Evolutionary conservation across 2,329 filamentous ascomycete genomes (phyloP), one percentile per base, ranked within the genome.

Genomic region (Fusarium sp.): DNA sequence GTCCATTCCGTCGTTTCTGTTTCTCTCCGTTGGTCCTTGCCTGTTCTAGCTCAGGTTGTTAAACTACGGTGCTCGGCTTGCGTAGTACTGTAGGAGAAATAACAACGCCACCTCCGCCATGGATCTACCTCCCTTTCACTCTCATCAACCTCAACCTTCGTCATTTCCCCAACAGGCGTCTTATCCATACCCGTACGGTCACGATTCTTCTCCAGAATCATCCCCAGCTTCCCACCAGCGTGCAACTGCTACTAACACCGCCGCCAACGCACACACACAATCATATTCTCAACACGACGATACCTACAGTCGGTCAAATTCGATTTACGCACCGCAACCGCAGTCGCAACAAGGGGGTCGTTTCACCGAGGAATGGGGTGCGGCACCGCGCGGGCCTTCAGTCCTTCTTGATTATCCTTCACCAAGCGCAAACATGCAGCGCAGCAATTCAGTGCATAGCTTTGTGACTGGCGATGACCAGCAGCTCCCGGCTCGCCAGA

Each of bases 341-440:
- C 73, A 68, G 35, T 73, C 75, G 51, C 72, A 71, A 37, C 76
- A 77, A 41, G 56, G 80, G 49, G 85, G 89, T 69, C 88, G 85
- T 74, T 92, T 93, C 77, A 90, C 88, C 74, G 91, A 94, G 79
- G 89, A 92, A 83, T 93, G 91, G 86, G 91, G 93, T 82, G 89
- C 89, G 56, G 90, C 87, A 76, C 90, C 89, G 76, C 88, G 91
- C 70, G 91, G 90, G 51, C 89, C 88, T 75, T 92, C 91, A 41
- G 57, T 73, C 38, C 85, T 92, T 64, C 78, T 90, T 67, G 88
- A 90, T 76, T 86, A 84, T 33, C 63, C 73, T 54, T 82, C 82
- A 41, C 70, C 73, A 56, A 63, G 71, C 58, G 60, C 71, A 73
- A 76, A 79, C 72, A 86, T 91, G 82, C 87, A 91, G 80, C 90